Percentiles rank a stretch among this genome's conserved stretches.
These are phyloP conservation scores for Prinsepia uniflora DNA, from an alignment of 306 rosid genomes.

Conservation along the genomic window DNA sequence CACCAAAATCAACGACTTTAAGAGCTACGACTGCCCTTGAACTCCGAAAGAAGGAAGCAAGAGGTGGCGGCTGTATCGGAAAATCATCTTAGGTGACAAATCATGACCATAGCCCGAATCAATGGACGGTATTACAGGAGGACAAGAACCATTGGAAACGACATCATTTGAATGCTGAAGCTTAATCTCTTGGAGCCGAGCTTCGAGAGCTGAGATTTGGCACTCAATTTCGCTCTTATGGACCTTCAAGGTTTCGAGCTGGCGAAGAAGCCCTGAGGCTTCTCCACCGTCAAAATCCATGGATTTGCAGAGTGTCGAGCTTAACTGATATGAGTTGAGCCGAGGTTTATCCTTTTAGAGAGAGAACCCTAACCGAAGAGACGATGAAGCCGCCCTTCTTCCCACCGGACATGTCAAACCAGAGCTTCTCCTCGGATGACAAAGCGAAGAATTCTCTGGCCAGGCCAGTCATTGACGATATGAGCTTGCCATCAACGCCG, in stretches of 20 bases:
- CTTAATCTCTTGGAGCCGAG: constrained; percentile 43
- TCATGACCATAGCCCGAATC: constrained; percentile 31
- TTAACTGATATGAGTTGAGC: constrained; percentile 3
- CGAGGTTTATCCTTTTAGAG: background rate
- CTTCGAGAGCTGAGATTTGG: constrained; percentile 61
- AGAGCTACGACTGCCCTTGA: constrained; percentile 72
- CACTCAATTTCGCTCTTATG: constrained; percentile 46
- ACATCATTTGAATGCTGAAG: constrained; percentile 32
- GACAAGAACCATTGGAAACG: constrained; percentile 33
- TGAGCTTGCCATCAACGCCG: constrained; percentile 50
- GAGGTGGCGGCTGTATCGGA: constrained; percentile 95
- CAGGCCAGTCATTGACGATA: constrained; percentile 57
- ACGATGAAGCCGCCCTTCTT: constrained; percentile 76
- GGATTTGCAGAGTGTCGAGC: background rate
- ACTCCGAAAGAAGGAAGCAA: constrained; percentile 89
- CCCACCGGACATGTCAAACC: constrained; percentile 88
- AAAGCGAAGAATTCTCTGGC: constrained; percentile 66
- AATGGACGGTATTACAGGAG: constrained; percentile 24
- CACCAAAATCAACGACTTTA: constrained; percentile 74
- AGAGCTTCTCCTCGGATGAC: constrained; percentile 76
- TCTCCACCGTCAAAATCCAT: constrained; percentile 40
- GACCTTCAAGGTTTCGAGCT: constrained; percentile 51
- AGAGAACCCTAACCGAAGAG: constrained; percentile 22
- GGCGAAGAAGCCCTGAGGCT: constrained; percentile 45
- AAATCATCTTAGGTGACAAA: constrained; percentile 59